Percentiles rank a stretch among this genome's conserved stretches.
These are phyloP conservation scores for Lindgomyces ingoldianus DNA, from an alignment of 495 filamentous ascomycete genomes.

Conservation along the genomic window DNA sequence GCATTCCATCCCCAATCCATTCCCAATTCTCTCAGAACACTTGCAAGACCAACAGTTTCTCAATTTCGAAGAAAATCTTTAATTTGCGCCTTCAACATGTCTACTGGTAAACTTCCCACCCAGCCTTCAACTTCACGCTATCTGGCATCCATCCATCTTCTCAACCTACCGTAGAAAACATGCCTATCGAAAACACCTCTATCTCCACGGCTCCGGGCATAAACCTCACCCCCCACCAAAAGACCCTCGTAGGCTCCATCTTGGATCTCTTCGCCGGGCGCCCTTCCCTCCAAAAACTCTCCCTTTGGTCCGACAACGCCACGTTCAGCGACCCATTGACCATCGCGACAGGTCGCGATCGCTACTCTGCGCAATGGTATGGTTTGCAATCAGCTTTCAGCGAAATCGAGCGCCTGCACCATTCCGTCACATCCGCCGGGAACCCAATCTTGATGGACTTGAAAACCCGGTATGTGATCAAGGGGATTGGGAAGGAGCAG, in stretches of 20 bases:
- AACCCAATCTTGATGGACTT: slow-evolving; percentile 59
- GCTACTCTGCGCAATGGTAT: slow-evolving; percentile 58
- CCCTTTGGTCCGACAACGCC: slow-evolving; percentile 55
- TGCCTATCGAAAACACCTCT: slow-evolving; percentile 52
- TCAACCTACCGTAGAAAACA: neutral
- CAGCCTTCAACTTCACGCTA: too few species aligned
- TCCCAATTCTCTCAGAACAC: slow-evolving; percentile 2
- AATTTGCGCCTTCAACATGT: slow-evolving; percentile 10
- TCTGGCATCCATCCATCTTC: too few species aligned
- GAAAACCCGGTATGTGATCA: slow-evolving; percentile 55
- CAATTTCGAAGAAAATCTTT: neutral
- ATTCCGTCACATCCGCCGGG: slow-evolving; percentile 53
- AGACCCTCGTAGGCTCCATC: slow-evolving; percentile 56
- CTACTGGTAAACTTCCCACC: neutral
- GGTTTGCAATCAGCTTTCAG: slow-evolving; percentile 50
- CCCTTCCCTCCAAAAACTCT: slow-evolving; percentile 57
- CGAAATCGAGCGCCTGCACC: slow-evolving; percentile 52
- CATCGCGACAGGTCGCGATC: slow-evolving; percentile 52
- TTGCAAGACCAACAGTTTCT: slow-evolving; percentile 10
- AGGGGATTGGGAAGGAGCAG: slow-evolving; percentile 55
- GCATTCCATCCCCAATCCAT: slow-evolving; percentile 1
- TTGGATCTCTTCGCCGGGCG: slow-evolving; percentile 62
- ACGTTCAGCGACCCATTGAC: slow-evolving; percentile 56
- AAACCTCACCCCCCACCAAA: slow-evolving; percentile 49
- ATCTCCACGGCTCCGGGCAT: slow-evolving; percentile 54